Base-by-base conservation (phyloP, 495 filamentous ascomycete genomes). In the Aspergillus sclerotioniger region DNA sequence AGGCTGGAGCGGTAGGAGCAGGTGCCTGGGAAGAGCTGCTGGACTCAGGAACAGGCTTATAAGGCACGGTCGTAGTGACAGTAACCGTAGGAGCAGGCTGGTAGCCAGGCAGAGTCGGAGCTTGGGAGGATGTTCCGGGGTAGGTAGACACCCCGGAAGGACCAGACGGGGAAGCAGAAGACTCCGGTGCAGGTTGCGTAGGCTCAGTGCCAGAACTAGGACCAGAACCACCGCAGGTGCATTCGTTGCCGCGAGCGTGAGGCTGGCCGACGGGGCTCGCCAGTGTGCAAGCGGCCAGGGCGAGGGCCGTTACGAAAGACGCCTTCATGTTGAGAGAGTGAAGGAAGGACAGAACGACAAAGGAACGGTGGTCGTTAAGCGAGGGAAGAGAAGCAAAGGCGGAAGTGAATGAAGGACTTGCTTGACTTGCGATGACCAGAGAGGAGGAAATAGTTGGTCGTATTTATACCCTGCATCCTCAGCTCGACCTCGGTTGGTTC, bases 311-410 rank as follows among this genome's bases (percentile, higher is more conserved):
- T 17, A 63, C 41, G 19, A 59, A 39, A 49, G 60, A 56, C 33
- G 58, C 57, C 60, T 61, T 66, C 64, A 66, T 66, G 17, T 48
- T 59, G 58, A 44, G 57, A 56, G 31, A 56, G 48, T 53, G 43
- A 59, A 43, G 16, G 51, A 54, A 29, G 10, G 20, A 29, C 8
- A 8, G 48, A 28, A 43, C 32, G 28, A 20, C 37, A 53, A 56
- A 29, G n/a, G 37, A 53, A 56, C 41, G 54, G 52, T 54, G 39
- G 47, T 46, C 20, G 51, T 45, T 54, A 48, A n/a, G 43, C 20
- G 58, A 56, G 31, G 12, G 46, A 48, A 48, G 37, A 19, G 37
- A 52, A 45, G 17, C 25, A 54, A 20, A 49, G 53, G 16, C 49
- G 19, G 20, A 49, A 29, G 13, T 7, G 20, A 49, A 29, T 28